A percentile compares a stretch with the other conserved stretches of the same genome.
Evolutionary conservation across 1,139 yeast species (phyloP).

Genomic region (Yamadazyma taylorii): DNA sequence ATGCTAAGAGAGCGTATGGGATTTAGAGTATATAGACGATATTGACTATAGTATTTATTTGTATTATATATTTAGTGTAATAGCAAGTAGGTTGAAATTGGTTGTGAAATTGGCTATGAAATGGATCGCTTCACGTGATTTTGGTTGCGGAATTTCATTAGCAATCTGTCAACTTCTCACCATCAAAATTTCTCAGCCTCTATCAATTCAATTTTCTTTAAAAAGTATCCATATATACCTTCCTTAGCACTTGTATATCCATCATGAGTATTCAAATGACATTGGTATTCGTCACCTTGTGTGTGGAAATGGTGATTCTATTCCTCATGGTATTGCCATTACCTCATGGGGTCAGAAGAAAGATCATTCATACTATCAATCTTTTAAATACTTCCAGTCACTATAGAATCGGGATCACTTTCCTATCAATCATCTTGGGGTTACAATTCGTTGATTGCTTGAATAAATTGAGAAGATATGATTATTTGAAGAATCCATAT

Average conservation of each 20-base stretch:
- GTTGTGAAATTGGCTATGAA: not conserved
- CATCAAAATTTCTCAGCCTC: too few species aligned
- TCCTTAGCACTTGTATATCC: too few species aligned
- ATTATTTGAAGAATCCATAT: constrained; percentile 26
- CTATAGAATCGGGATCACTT: constrained; percentile 48
- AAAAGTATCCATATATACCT: too few species aligned
- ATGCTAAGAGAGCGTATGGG: constrained; percentile 46
- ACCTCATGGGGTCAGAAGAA: constrained; percentile 54
- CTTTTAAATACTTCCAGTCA: constrained; percentile 40
- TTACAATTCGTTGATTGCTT: constrained; percentile 63
- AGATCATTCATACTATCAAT: constrained; percentile 40
- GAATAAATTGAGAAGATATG: constrained; percentile 42
- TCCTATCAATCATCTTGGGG: constrained; percentile 46
- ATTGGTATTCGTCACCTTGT: constrained; percentile 43
- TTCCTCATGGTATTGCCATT: constrained; percentile 60
- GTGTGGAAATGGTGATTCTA: constrained; percentile 54
- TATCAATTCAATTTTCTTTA: too few species aligned
- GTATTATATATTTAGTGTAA: not conserved
- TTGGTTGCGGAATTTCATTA: too few species aligned
- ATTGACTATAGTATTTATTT: too few species aligned
- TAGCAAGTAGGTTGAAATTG: not conserved
- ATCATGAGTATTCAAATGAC: constrained; percentile 50
- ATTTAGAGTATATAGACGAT: constrained; percentile 26
- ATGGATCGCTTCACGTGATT: not conserved
- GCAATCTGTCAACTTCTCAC: too few species aligned